Conservation (phyloP, 2,329 filamentous ascomycete genomes). For the Colletotrichum cordylinicola region DNA sequence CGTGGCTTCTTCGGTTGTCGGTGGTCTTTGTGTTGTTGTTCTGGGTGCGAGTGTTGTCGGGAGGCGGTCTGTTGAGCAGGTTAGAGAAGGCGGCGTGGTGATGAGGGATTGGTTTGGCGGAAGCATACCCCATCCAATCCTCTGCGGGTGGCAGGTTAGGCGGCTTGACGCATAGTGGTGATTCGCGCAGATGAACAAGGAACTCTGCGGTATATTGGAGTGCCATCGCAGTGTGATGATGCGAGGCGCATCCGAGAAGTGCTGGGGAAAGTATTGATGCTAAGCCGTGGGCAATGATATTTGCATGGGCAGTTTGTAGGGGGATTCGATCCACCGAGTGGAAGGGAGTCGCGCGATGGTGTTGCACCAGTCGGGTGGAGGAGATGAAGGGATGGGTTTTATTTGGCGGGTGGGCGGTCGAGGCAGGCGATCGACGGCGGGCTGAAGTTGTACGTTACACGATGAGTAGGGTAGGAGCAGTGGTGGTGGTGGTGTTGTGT, state of each 20-base stretch:
- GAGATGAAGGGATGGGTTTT: not conserved
- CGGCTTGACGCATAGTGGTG: conserved; percentile 84
- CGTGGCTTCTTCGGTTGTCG: conserved; percentile 51
- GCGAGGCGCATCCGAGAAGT: conserved; percentile 40
- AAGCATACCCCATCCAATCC: conserved; percentile 92
- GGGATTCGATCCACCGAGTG: not conserved
- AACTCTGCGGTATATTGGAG: conserved; percentile 78
- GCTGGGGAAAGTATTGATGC: conserved; percentile 3
- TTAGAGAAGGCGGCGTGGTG: conserved; percentile 11
- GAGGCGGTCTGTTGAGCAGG: conserved; percentile 41
- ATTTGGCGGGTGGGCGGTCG: not conserved
- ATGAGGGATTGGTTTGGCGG: not conserved
- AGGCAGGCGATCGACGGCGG: not conserved
- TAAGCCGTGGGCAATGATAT: not conserved
- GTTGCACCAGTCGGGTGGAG: not conserved
- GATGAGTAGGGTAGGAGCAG: not conserved
- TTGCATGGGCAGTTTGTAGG: not conserved
- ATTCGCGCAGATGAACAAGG: conserved; percentile 77
- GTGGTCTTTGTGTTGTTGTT: conserved; percentile 41
- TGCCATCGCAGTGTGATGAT: conserved; percentile 49
- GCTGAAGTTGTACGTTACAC: not conserved
- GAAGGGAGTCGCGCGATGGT: not conserved
- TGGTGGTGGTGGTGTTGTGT: not conserved
- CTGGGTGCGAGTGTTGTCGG: conserved; percentile 51
- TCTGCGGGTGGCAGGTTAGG: conserved; percentile 80